A percentile compares a stretch with the other conserved stretches of the same genome.
phyloP scores from a whole-genome alignment of 768 basidiomycete species.

The Butyriboletus loyo region DNA sequence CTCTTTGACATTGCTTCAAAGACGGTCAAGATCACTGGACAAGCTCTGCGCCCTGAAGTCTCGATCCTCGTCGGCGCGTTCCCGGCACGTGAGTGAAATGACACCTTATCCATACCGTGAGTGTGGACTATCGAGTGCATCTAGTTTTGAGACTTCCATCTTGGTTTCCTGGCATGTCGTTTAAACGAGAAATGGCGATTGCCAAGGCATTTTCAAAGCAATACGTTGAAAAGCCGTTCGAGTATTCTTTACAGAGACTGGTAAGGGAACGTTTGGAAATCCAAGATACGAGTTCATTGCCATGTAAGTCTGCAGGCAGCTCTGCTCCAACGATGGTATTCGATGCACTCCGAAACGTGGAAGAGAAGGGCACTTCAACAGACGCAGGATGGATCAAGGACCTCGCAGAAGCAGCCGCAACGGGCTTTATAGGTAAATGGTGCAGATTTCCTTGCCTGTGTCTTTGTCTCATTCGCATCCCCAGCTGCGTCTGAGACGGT shows the following conservation, averaged over 20 bases:
- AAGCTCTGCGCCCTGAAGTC: conserved; percentile 17
- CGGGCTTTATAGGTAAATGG: conserved; percentile 17
- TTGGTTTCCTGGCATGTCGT: conserved; percentile 25
- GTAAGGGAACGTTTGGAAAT: conserved; percentile 1
- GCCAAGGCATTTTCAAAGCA: conserved; percentile 12
- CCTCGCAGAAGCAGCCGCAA: conserved; percentile 22
- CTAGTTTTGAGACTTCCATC: conserved; percentile 21
- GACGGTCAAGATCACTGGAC: conserved; percentile 1
- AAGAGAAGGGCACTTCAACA: conserved; percentile 1
- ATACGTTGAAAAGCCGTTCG: conserved; percentile 18
- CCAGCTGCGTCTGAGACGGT: conserved; percentile 24
- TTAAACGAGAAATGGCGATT: conserved; percentile 19
- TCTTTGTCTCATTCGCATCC: not conserved
- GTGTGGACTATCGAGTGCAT: not conserved
- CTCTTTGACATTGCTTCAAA: conserved; percentile 9
- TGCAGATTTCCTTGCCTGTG: not conserved
- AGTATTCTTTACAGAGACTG: conserved; percentile 14
- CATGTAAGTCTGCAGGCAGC: conserved; percentile 5
- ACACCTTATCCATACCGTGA: too few relatives aligned
- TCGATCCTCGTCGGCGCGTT: conserved; percentile 18
- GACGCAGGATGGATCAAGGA: conserved; percentile 8
- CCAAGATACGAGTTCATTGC: not conserved
- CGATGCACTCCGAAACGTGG: conserved; percentile 14
- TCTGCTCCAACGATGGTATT: conserved; percentile 16
- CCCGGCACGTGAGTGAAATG: conserved; percentile 12